phyloP scores from a whole-genome alignment of 2,329 filamentous ascomycete species.

The Curvularia sp. region DNA sequence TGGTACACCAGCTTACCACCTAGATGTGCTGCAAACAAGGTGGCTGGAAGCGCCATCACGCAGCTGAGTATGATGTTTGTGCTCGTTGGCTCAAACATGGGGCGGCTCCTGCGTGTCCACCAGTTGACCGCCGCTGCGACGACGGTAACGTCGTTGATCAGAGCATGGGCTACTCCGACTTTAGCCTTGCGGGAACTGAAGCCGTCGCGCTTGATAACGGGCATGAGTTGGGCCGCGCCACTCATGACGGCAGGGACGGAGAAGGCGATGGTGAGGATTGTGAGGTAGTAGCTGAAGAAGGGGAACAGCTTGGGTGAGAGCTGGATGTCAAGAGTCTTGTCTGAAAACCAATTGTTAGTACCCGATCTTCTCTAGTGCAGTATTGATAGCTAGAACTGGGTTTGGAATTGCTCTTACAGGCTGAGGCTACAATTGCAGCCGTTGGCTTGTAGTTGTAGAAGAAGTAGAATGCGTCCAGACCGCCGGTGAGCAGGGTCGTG shows the following conservation, averaged over 20 bases:
- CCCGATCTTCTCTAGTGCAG: neutral
- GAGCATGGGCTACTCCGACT: constrained; percentile 52
- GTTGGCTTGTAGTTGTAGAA: constrained; percentile 44
- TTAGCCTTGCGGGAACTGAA: constrained; percentile 53
- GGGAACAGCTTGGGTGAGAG: constrained; percentile 46
- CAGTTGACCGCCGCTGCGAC: constrained; percentile 52
- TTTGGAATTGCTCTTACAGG: constrained; percentile 26
- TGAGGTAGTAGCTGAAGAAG: constrained; percentile 54
- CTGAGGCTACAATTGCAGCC: constrained; percentile 40
- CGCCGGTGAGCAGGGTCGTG: constrained; percentile 53
- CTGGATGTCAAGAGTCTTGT: constrained; percentile 39
- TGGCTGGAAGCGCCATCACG: constrained; percentile 43
- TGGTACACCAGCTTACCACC: constrained; percentile 55
- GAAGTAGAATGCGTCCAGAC: constrained; percentile 52
- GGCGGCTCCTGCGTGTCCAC: constrained; percentile 48
- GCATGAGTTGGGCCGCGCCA: constrained; percentile 49
- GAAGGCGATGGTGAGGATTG: constrained; percentile 49
- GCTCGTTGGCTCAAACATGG: constrained; percentile 45
- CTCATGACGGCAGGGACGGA: constrained; percentile 43
- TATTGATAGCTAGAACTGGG: neutral
- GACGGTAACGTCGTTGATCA: constrained; percentile 53
- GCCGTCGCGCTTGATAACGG: constrained; percentile 54
- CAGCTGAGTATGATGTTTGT: constrained; percentile 50
- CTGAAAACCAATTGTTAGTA: constrained; percentile 12
- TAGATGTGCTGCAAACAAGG: constrained; percentile 52